Percentiles rank a stretch among this genome's conserved stretches.
Conservation (phyloP, 192 early-diverging fungal species). For the Coemansia asiatica region DNA sequence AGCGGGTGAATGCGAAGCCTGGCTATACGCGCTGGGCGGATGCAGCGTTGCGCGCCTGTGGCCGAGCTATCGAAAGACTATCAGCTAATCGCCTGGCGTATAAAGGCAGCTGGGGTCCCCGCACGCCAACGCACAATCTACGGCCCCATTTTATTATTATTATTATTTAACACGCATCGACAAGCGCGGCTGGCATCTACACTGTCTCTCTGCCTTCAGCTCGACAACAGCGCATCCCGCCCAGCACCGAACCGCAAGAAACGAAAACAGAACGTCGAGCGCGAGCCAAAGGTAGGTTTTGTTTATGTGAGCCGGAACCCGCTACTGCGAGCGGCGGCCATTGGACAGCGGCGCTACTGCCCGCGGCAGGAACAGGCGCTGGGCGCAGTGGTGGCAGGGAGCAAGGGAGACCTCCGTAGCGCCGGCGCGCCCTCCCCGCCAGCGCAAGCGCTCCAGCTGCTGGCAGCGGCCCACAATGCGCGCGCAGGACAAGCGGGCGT, state of each 20-base stretch:
- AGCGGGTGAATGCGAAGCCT: no score
- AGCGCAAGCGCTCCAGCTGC: background rate
- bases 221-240: background rate
- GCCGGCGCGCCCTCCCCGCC: background rate
- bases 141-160: background rate
- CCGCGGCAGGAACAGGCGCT: background rate
- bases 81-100: background rate
- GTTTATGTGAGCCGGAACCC: background rate
- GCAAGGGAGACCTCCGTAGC: conserved; percentile 1
- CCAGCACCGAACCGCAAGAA: background rate
- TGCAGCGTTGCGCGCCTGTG: background rate
- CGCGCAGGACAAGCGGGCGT: background rate
- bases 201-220: background rate
- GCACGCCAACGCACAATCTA: background rate
- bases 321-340: conserved; percentile 1
- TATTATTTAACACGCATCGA: background rate
- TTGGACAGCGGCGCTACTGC: background rate
- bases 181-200: background rate
- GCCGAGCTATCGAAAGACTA: background rate
- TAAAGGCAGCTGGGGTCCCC: background rate
- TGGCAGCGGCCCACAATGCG: background rate
- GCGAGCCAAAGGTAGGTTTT: background rate
- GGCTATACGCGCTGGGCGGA: no score
- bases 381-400: background rate
- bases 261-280: no score